Conservation (phyloP, 2,329 filamentous ascomycete genomes). For the Fusarium sp. region DNA sequence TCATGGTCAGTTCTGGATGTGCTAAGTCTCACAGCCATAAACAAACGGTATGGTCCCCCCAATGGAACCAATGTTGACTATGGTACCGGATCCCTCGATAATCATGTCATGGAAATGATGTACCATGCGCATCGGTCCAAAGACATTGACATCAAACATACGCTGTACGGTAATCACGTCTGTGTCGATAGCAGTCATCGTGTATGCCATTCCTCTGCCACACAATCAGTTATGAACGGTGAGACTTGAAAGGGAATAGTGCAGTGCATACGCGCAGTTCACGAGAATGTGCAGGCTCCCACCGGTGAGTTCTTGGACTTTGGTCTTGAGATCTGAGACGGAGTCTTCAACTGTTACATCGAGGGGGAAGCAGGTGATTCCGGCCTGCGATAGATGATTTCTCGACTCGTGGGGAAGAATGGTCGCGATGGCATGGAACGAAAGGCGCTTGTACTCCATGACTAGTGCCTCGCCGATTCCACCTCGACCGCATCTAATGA, state of each 20-base stretch:
- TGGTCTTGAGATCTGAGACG: neutral
- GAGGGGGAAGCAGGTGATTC: neutral
- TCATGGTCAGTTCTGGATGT: too few relatives aligned
- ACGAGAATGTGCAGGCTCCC: neutral
- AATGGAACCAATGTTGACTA: neutral
- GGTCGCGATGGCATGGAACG: neutral
- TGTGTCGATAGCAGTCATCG: neutral
- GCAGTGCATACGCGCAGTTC: neutral
- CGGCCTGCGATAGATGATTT: neutral
- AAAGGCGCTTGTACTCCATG: neutral
- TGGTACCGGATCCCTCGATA: neutral
- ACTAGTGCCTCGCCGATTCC: neutral
- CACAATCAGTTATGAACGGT: rapidly evolving
- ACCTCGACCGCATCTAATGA: neutral
- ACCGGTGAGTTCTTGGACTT: neutral
- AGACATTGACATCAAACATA: neutral
- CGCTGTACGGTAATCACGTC: neutral
- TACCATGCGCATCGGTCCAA: neutral
- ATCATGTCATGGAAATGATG: neutral
- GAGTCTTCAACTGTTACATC: neutral
- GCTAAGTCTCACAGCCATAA: neutral
- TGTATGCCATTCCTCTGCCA: neutral
- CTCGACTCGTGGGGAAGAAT: neutral
- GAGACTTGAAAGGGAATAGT: too few relatives aligned
- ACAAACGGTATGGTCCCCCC: neutral